Evolutionary conservation across 106 monocot genomes (phyloP).

Genomic region (Alisma plantagoaquatica): DNA sequence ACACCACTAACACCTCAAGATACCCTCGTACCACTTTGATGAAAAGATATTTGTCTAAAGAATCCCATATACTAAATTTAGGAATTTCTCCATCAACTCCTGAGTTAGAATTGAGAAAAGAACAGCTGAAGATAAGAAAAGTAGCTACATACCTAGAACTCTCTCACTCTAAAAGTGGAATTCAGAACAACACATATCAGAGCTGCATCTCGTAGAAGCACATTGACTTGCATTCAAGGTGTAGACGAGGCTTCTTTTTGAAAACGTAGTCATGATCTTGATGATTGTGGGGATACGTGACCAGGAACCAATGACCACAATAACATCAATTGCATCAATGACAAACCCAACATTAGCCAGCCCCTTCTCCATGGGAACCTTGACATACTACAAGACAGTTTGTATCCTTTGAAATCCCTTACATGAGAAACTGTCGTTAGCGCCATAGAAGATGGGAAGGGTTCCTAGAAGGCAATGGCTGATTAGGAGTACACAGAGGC

Average conservation of each 20-base stretch:
- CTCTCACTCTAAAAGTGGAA: slow-evolving; percentile 42
- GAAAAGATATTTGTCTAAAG: too few relatives aligned
- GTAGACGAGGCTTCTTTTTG: slow-evolving; percentile 59
- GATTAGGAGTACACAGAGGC: too few relatives aligned
- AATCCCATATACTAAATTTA: too few relatives aligned
- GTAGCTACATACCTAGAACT: slow-evolving; percentile 5
- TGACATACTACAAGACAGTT: slow-evolving; percentile 53
- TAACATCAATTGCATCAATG: slow-evolving; percentile 39
- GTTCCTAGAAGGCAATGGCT: too few relatives aligned
- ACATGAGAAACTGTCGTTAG: too few relatives aligned
- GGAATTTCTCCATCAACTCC: too few relatives aligned
- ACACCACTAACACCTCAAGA: too few relatives aligned
- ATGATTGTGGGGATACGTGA: slow-evolving; percentile 76
- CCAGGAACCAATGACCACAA: slow-evolving; percentile 84
- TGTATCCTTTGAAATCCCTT: slow-evolving; percentile 70
- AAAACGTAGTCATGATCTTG: slow-evolving; percentile 47
- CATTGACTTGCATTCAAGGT: slow-evolving; percentile 89
- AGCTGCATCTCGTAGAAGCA: slow-evolving; percentile 67
- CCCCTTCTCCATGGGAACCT: slow-evolving; percentile 47
- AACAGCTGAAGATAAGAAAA: background rate
- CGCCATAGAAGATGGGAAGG: too few relatives aligned
- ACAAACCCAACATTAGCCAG: slow-evolving; percentile 34
- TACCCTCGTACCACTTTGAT: too few relatives aligned
- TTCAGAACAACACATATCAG: slow-evolving; percentile 78
- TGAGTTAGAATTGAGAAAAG: too few relatives aligned